Conservation (phyloP, 1,284 basidiomycete species). For the Psilocybe mexicana region DNA sequence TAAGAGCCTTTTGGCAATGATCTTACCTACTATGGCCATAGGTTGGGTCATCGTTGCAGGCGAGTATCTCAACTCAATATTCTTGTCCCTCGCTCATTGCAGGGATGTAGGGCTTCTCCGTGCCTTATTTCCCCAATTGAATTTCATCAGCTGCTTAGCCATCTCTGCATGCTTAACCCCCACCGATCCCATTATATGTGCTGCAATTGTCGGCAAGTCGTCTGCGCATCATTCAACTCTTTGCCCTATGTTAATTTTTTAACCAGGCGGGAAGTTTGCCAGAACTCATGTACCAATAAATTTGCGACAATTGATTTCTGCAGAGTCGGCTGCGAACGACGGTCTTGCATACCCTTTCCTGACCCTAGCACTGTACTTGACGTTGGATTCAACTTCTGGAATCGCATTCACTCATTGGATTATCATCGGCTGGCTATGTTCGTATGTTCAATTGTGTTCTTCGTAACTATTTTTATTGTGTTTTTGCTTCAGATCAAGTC, state of each 20-base stretch:
- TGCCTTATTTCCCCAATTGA: conserved; percentile 67
- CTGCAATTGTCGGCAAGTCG: conserved; percentile 53
- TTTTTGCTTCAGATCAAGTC: conserved; percentile 70
- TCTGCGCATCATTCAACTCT: neutral
- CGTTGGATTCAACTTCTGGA: conserved; percentile 63
- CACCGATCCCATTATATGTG: conserved; percentile 85
- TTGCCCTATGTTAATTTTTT: neutral
- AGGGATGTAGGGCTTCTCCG: conserved; percentile 51
- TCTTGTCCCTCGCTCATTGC: neutral
- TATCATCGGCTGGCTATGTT: conserved; percentile 78
- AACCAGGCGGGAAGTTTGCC: conserved; percentile 84
- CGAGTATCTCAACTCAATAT: conserved; percentile 23
- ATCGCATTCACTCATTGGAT: conserved; percentile 79
- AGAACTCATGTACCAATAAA: conserved; percentile 85
- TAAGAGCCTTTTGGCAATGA: conserved; percentile 61
- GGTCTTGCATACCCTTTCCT: conserved; percentile 94
- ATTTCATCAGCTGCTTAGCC: conserved; percentile 75
- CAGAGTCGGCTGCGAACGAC: conserved; percentile 82
- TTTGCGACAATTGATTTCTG: conserved; percentile 83
- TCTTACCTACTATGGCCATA: conserved; percentile 78
- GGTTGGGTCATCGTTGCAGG: conserved; percentile 73
- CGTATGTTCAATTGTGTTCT: conserved; percentile 27
- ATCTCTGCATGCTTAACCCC: conserved; percentile 92
- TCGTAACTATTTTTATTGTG: neutral
- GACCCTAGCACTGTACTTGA: conserved; percentile 85